Evolutionary conservation across 2,329 filamentous ascomycete genomes (phyloP).

Genomic region (Lecanicillium sp.): DNA sequence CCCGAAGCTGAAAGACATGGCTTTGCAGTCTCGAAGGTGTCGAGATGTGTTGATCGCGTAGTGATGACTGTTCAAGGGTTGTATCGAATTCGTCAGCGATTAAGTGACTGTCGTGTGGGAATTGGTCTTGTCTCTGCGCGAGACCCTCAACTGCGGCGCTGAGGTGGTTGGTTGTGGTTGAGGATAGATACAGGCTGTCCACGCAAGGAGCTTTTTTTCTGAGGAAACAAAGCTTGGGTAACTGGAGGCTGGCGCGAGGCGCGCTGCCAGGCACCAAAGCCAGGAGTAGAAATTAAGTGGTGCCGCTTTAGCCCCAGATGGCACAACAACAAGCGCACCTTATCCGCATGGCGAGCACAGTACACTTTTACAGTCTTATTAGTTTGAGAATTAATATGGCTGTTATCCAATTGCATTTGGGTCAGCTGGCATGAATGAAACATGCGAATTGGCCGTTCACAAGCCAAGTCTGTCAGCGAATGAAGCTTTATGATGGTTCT

Average conservation of each 20-base stretch:
- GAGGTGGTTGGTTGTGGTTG: constrained; percentile 1
- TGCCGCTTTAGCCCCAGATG: constrained; percentile 9
- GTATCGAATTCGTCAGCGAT: neutral
- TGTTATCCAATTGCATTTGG: too few species aligned
- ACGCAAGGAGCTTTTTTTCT: constrained; percentile 15
- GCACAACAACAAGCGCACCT: too few species aligned
- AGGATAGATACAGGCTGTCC: constrained; percentile 1
- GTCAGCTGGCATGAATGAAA: too few species aligned
- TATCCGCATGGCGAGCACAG: too few species aligned
- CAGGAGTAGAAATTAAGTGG: neutral
- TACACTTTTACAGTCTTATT: too few species aligned
- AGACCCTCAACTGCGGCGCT: neutral
- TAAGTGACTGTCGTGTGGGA: neutral
- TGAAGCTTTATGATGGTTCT: too few species aligned
- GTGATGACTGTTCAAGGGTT: neutral
- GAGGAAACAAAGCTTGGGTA: constrained; percentile 1
- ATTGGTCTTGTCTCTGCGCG: neutral
- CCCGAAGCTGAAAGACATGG: constrained; percentile 37
- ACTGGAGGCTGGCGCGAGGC: constrained; percentile 9
- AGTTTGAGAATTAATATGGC: too few species aligned
- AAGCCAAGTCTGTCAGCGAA: too few species aligned
- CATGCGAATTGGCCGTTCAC: too few species aligned
- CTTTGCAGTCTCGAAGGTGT: constrained; percentile 9
- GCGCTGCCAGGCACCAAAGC: neutral
- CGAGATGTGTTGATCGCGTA: constrained; percentile 2